A percentile compares a stretch with the other conserved stretches of the same genome.
Conservation (phyloP, 257 asterid genomes). For the Galeopsis tetrahit region DNA sequence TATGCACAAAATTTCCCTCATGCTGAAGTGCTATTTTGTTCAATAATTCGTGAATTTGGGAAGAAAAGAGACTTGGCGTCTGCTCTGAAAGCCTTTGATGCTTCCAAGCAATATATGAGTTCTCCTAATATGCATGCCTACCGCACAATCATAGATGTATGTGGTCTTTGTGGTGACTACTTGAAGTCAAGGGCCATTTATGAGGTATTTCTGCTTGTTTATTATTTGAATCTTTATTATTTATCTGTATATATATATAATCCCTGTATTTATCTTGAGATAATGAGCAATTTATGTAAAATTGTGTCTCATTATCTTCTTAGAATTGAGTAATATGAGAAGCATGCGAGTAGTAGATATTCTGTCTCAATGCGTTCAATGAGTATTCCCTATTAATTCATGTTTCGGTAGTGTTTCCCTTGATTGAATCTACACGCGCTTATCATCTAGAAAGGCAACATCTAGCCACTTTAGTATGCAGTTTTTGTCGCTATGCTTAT, state of each 20-base stretch:
- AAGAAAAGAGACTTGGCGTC: conserved; percentile 75
- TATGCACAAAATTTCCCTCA: conserved; percentile 64
- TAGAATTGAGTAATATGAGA: conserved; percentile 3
- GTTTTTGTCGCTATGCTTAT: not conserved
- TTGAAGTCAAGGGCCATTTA: conserved; percentile 79
- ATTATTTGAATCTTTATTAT: conserved; percentile 17
- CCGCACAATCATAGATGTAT: conserved; percentile 89
- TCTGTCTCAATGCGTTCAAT: not conserved
- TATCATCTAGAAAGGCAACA: not conserved
- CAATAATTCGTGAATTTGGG: conserved; percentile 82
- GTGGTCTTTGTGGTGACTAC: conserved; percentile 92
- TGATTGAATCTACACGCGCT: not conserved
- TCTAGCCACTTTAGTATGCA: not conserved
- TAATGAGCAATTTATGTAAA: conserved; percentile 16
- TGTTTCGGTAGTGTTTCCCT: not conserved
- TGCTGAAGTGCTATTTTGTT: conserved; percentile 60
- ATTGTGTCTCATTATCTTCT: conserved; percentile 20
- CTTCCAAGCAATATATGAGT: conserved; percentile 53
- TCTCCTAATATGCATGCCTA: conserved; percentile 74
- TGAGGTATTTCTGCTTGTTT: conserved; percentile 56
- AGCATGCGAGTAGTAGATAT: conserved; percentile 3
- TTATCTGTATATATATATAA: not conserved
- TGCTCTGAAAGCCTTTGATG: conserved; percentile 76
- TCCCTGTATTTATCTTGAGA: conserved; percentile 6
- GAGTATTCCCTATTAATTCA: not conserved